Conservation (phyloP, 495 filamentous ascomycete species). For the Oidiodendron maius region DNA sequence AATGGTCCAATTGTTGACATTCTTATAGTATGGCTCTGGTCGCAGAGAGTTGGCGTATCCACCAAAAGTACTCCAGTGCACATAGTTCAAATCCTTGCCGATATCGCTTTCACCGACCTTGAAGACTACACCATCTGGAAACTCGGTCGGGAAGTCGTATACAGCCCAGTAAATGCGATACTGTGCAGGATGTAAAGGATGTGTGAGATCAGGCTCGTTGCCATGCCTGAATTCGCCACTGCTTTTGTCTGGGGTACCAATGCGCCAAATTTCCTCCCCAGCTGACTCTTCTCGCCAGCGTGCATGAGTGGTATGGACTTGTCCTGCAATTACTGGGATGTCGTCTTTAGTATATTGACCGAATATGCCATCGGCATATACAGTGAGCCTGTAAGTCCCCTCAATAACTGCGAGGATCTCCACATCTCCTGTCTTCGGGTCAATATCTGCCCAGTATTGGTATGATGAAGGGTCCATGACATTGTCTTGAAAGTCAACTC, state of each 20-base stretch:
- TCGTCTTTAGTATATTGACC: slow-evolving; percentile 43
- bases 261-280: slow-evolving; percentile 47
- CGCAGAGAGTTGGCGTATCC: slow-evolving; percentile 28
- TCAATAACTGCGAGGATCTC: slow-evolving; percentile 40
- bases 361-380: slow-evolving; percentile 53
- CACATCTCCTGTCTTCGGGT: slow-evolving; percentile 33
- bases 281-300: slow-evolving; percentile 43
- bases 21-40: slow-evolving; percentile 23
- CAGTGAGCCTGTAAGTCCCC: slow-evolving; percentile 48
- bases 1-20: slow-evolving; percentile 49
- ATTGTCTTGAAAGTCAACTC: slow-evolving; percentile 53
- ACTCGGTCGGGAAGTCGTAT: slow-evolving; percentile 48
- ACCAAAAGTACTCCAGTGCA: slow-evolving; percentile 51
- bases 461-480: slow-evolving; percentile 38
- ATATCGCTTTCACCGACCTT: slow-evolving; percentile 41
- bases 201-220: slow-evolving; percentile 32
- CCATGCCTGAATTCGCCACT: slow-evolving; percentile 50
- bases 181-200: slow-evolving; percentile 41
- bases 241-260: slow-evolving; percentile 49
- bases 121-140: slow-evolving; percentile 45
- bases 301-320: slow-evolving; percentile 24
- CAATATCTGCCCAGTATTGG: slow-evolving; percentile 53
- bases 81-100: slow-evolving; percentile 42
- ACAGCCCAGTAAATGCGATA: slow-evolving; percentile 50
- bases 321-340: slow-evolving; percentile 30